Conservation (phyloP, 768 basidiomycete species). For the Pulveroboletus ravenelii region DNA sequence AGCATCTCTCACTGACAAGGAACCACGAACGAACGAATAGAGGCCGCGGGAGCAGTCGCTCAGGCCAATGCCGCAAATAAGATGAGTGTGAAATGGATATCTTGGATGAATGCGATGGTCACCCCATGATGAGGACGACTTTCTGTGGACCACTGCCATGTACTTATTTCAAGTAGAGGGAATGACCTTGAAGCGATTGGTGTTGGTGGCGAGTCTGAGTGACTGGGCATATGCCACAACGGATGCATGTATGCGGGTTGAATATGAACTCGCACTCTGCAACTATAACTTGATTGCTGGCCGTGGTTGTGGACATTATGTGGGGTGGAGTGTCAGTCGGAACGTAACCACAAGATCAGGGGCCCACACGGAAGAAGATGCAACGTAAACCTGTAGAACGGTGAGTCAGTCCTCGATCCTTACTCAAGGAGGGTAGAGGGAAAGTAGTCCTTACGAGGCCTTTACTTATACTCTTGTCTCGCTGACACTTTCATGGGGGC, state of each 20-base stretch:
- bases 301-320: background rate
- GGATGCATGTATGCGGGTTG: constrained; percentile 54
- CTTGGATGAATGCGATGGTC: background rate
- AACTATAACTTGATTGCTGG: constrained; percentile 8
- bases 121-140: constrained; percentile 77
- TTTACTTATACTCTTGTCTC: too few species aligned
- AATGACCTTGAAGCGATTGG: constrained; percentile 58
- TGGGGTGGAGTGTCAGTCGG: too few species aligned
- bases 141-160: constrained; percentile 67
- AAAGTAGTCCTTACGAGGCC: too few species aligned
- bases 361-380: too few species aligned
- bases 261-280: constrained; percentile 44
- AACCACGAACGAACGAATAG: constrained; percentile 53
- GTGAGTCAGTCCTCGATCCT: too few species aligned
- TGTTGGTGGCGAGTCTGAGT: constrained; percentile 45
- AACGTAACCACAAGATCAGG: too few species aligned
- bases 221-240: constrained; percentile 76
- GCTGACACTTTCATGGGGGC: too few species aligned
- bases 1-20: background rate
- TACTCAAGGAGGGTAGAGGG: too few species aligned
- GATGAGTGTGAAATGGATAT: constrained; percentile 2
- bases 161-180: constrained; percentile 74
- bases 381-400: too few species aligned
- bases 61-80: constrained; percentile 58
- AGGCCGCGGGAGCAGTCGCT: constrained; percentile 68